Conservation (phyloP, 768 basidiomycete species). For the Termitomyces sp. region DNA sequence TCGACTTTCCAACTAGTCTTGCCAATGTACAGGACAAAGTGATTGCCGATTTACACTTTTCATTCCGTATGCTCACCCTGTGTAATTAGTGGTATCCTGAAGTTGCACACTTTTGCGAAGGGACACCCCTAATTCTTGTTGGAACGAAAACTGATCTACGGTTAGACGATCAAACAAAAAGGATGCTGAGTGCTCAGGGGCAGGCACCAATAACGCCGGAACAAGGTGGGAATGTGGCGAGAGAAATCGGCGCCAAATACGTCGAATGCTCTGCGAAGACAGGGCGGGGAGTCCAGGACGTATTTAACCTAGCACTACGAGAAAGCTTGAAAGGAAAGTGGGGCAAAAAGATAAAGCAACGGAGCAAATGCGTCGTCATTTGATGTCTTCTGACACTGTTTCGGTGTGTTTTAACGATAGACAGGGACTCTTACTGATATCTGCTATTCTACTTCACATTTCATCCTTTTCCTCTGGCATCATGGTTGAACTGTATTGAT, state of each 20-base stretch:
- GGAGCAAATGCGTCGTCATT: conserved; percentile 61
- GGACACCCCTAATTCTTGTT: conserved; percentile 85
- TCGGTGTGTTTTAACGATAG: conserved; percentile 15
- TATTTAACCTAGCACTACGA: conserved; percentile 82
- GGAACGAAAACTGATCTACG: conserved; percentile 94
- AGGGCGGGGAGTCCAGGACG: conserved; percentile 86
- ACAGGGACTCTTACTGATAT: conserved; percentile 19
- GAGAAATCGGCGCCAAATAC: conserved; percentile 91
- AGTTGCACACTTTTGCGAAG: conserved; percentile 88
- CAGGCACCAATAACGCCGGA: conserved; percentile 73
- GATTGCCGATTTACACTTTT: conserved; percentile 13
- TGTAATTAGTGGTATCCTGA: conserved; percentile 80
- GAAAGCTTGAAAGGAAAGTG: conserved; percentile 84
- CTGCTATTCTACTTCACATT: conserved; percentile 5
- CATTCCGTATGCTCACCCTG: neutral
- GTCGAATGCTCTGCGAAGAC: conserved; percentile 93
- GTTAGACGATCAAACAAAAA: conserved; percentile 75
- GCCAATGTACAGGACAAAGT: conserved; percentile 91
- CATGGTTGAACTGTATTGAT: neutral
- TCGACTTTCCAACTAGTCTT: conserved; percentile 89
- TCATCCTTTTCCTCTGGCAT: neutral
- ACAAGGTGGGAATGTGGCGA: conserved; percentile 81
- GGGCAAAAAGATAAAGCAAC: conserved; percentile 64
- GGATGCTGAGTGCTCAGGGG: conserved; percentile 88
- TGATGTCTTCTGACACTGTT: conserved; percentile 17